phyloP scores from a whole-genome alignment of 2,329 filamentous ascomycete species.

The Amauroascus verrucosus region DNA sequence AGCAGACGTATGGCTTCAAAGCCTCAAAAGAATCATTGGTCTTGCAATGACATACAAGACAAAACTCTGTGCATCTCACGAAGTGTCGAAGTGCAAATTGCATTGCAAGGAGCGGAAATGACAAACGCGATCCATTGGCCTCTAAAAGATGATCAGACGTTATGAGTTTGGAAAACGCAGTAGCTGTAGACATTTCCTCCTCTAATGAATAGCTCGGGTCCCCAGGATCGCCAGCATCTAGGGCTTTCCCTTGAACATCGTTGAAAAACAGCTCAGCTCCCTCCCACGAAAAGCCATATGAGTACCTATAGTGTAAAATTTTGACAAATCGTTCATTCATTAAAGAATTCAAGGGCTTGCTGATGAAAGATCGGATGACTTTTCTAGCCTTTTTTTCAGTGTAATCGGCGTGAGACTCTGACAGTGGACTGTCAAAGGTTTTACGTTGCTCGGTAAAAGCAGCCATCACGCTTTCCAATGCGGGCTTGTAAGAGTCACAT shows the following conservation, averaged over 20 bases:
- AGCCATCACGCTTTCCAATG: conserved; percentile 42
- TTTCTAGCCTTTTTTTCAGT: neutral
- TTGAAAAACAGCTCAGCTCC: conserved; percentile 53
- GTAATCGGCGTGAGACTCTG: neutral
- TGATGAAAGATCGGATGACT: conserved; percentile 57
- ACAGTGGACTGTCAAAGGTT: conserved; percentile 32
- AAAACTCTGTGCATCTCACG: conserved; percentile 73
- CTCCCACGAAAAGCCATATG: conserved; percentile 52
- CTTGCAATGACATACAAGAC: conserved; percentile 69
- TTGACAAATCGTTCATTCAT: conserved; percentile 55
- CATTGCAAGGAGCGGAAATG: conserved; percentile 52
- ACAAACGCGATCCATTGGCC: conserved; percentile 25
- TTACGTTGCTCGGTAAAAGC: conserved; percentile 20
- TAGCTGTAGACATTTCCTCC: conserved; percentile 20
- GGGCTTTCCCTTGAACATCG: conserved; percentile 33
- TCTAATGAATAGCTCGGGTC: conserved; percentile 16
- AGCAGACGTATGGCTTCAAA: conserved; percentile 59
- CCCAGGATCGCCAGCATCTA: conserved; percentile 12
- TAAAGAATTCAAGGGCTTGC: conserved; percentile 57
- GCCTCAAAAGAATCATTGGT: conserved; percentile 51
- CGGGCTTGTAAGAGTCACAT: conserved; percentile 63
- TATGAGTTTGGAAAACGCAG: conserved; percentile 37
- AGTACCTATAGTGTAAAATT: conserved; percentile 51
- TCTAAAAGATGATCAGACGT: conserved; percentile 42
- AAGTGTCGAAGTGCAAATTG: conserved; percentile 71